Evolutionary conservation across 2,329 filamentous ascomycete genomes (phyloP), one percentile per base, ranked within the genome.

Genomic region (Nothophoma quercina): DNA sequence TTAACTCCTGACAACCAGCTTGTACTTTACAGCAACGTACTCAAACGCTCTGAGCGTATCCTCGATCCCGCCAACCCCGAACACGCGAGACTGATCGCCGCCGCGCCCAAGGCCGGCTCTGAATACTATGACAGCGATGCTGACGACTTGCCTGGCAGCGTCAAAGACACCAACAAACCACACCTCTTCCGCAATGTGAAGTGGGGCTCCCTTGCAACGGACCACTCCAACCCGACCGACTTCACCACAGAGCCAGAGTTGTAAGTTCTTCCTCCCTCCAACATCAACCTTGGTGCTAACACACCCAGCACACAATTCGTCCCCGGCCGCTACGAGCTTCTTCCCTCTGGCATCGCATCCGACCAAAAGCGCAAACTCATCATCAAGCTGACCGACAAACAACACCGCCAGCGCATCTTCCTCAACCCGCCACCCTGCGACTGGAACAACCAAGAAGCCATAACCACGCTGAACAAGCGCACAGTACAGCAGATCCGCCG

Each of bases 401-500:
- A 51, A 6, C 59, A 62, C 18, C 55, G 56, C 7, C 60, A 60
- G 41, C 55, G 59, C 16, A 60, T 69, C 55, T 68, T 67, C 48
- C 38, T 51, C 7, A 70, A 69, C 29, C 67, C 63, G 1, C 66
- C 68, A 0, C 68, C 68, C 1, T 63, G 59, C 32, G 60, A 68
- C 42, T 70, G 68, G 66, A 57, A 49, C 22, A 44, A 59, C 34
- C 66, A 70, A 34, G 58, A 57, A 12, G 66, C 64, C 21, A 61
- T 68, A 38, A 63, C 62, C 1, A 51, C 54, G 13, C 64, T 69
- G 18, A 70, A 69, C 52, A 70, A 70, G 59, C 66, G 66, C 40
- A 61, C 60, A 19, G 63, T 64, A 4, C 66, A 70, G 54, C 66
- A 70, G 44, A 67, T 69, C n/a, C 66, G 66, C 3, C 68, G 66